A percentile compares a stretch with the other conserved stretches of the same genome.
Evolutionary conservation across 2,329 filamentous ascomycete species (phyloP).

Genomic region (Chrysoporthe deuterocubensis): DNA sequence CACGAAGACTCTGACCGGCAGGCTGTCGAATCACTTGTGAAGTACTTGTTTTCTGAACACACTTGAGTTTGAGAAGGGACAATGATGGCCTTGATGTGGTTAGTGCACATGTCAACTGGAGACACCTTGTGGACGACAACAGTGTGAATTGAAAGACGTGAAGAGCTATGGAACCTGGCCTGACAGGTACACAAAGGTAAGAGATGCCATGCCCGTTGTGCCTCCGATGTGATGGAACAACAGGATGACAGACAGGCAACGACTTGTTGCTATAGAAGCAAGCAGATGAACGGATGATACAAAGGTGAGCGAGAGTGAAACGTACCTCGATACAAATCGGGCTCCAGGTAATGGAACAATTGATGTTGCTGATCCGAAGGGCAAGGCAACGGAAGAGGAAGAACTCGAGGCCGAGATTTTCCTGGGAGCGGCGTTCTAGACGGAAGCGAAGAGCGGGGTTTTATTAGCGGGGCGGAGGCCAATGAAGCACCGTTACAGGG

Average conservation of each 20-base stretch:
- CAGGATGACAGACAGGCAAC: background rate
- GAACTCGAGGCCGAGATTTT: constrained; percentile 25
- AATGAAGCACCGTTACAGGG: background rate
- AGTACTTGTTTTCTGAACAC: background rate
- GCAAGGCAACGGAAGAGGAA: constrained; percentile 23
- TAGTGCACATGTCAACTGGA: background rate
- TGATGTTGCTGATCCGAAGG: constrained; percentile 26
- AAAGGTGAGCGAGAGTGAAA: constrained; percentile 13
- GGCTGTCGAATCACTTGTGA: background rate
- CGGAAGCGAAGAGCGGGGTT: background rate
- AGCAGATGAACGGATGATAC: constrained; percentile 5
- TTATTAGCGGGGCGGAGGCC: background rate
- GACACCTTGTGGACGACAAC: background rate
- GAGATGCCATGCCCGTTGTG: background rate
- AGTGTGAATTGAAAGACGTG: constrained; percentile 8
- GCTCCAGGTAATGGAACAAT: constrained; percentile 24
- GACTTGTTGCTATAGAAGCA: constrained; percentile 6
- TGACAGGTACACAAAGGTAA: background rate
- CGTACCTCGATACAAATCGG: constrained; percentile 21
- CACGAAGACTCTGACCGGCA: background rate
- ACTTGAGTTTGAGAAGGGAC: background rate
- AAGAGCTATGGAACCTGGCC: background rate
- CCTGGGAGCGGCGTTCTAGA: constrained; percentile 8
- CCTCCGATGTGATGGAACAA: too few species aligned
- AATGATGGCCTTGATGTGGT: background rate